Evolutionary conservation across 768 basidiomycete genomes (phyloP).

Genomic region (Agaricus subrufescens): DNA sequence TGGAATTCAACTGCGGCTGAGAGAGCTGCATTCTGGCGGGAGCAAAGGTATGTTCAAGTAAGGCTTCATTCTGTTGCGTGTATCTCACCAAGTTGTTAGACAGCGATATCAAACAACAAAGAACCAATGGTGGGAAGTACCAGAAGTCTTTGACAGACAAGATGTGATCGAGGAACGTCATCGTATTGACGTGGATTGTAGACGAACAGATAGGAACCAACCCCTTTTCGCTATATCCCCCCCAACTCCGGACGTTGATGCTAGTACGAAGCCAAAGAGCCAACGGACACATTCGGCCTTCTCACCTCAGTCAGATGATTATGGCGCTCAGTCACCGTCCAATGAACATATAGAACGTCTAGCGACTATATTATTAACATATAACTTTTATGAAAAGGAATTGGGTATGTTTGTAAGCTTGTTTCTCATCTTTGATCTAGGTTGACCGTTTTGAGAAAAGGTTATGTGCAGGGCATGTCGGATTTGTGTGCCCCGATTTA

Average conservation of each 20-base stretch:
- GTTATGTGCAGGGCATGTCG: slow-evolving; percentile 99
- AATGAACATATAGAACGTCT: slow-evolving; percentile 93
- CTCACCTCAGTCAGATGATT: slow-evolving; percentile 65
- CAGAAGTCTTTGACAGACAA: slow-evolving; percentile 74
- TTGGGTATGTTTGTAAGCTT: slow-evolving; percentile 52
- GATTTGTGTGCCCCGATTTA: slow-evolving; percentile 94
- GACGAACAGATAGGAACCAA: slow-evolving; percentile 93
- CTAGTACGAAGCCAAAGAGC: slow-evolving; percentile 44
- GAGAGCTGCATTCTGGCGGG: slow-evolving; percentile 55
- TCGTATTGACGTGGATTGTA: slow-evolving; percentile 94
- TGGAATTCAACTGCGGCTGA: slow-evolving; percentile 72
- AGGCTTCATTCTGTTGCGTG: too few relatives aligned
- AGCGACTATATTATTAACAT: slow-evolving; percentile 82
- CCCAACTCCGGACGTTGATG: slow-evolving; percentile 21
- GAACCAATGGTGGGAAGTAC: slow-evolving; percentile 77
- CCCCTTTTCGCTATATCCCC: slow-evolving; percentile 67
- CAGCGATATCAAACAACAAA: slow-evolving; percentile 68
- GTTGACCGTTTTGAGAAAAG: slow-evolving; percentile 27
- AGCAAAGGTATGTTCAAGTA: slow-evolving; percentile 45
- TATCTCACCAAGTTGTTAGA: slow-evolving; percentile 30
- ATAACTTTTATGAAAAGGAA: slow-evolving; percentile 85
- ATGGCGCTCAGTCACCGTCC: slow-evolving; percentile 82
- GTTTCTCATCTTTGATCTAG: slow-evolving; percentile 1
- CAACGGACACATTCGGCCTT: slow-evolving; percentile 63
- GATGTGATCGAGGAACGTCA: slow-evolving; percentile 91